These are phyloP conservation scores for Trypanosoma platydactyli DNA, from an alignment of 208 protist species.

Conservation along the genomic window DNA sequence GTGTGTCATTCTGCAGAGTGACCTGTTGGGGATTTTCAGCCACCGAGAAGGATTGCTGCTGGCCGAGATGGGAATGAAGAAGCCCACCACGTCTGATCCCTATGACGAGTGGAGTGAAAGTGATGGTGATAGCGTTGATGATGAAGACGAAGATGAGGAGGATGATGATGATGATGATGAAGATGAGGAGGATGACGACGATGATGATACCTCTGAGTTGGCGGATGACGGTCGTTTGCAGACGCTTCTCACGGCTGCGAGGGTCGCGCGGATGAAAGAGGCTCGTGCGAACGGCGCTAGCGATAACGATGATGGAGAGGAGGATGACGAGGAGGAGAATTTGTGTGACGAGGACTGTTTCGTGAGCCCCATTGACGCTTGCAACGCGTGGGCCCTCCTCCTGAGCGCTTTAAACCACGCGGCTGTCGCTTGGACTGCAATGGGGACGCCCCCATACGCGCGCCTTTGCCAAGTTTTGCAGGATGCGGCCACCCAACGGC, in stretches of 20 bases:
- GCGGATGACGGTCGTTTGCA: conserved; percentile 35
- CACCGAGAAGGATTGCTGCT: conserved; percentile 31
- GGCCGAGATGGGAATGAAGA: conserved; percentile 33
- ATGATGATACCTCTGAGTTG: conserved; percentile 33
- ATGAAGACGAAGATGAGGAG: conserved; percentile 40
- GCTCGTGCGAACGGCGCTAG: not conserved
- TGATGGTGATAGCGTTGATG: conserved; percentile 29
- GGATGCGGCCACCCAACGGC: conserved; percentile 30
- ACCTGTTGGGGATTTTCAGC: conserved; percentile 45
- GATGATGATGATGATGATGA: conserved; percentile 26
- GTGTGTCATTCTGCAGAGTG: conserved; percentile 46
- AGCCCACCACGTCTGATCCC: conserved; percentile 3
- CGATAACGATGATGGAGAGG: conserved; percentile 19
- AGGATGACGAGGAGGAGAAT: conserved; percentile 63
- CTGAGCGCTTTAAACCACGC: conserved; percentile 34
- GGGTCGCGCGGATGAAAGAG: not conserved
- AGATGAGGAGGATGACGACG: conserved; percentile 29
- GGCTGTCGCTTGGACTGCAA: conserved; percentile 5
- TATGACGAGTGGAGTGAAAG: conserved; percentile 33
- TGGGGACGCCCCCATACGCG: not conserved
- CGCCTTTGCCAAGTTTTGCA: conserved; percentile 29
- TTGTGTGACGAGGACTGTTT: conserved; percentile 75
- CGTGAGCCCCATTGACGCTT: conserved; percentile 58
- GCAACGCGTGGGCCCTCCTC: conserved; percentile 60
- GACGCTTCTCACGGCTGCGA: not conserved